Conservation (phyloP, 805 yeast genomes). For the Teunomyces atbi region DNA sequence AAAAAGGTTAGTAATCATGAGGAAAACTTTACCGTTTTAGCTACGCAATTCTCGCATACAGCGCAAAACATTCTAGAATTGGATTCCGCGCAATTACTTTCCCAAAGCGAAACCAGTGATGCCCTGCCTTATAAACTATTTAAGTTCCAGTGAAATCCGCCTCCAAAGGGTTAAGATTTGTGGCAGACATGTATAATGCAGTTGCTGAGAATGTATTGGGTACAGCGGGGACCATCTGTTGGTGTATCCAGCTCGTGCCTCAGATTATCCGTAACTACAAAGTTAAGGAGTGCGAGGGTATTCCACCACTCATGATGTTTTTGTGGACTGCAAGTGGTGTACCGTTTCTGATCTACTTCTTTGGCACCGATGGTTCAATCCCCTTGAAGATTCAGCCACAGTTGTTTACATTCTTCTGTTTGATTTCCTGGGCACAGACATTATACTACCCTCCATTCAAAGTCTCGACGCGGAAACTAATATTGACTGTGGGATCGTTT, state of each 20-base stretch:
- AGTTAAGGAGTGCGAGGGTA: constrained; percentile 77
- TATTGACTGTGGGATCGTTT: constrained; percentile 34
- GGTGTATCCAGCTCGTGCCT: constrained; percentile 92
- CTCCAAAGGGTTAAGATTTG: background rate
- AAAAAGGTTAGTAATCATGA: background rate
- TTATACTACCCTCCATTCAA: constrained; percentile 69
- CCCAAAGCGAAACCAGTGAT: background rate
- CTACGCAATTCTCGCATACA: background rate
- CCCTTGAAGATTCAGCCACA: constrained; percentile 89
- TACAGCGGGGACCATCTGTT: constrained; percentile 83
- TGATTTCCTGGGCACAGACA: constrained; percentile 61
- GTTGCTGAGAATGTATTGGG: constrained; percentile 75
- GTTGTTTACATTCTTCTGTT: constrained; percentile 68
- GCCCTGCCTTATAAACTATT: background rate
- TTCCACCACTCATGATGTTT: constrained; percentile 86
- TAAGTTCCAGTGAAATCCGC: background rate
- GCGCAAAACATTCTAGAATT: background rate
- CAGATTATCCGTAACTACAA: constrained; percentile 75
- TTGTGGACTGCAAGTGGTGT: constrained; percentile 73
- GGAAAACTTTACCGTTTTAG: background rate
- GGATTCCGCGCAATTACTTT: background rate
- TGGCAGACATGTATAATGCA: constrained; percentile 20
- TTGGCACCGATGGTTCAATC: constrained; percentile 65
- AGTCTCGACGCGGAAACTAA: constrained; percentile 33
- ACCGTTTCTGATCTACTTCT: constrained; percentile 84